Conservation (phyloP, 2,329 filamentous ascomycete species). For the Thyridium curvatum region DNA sequence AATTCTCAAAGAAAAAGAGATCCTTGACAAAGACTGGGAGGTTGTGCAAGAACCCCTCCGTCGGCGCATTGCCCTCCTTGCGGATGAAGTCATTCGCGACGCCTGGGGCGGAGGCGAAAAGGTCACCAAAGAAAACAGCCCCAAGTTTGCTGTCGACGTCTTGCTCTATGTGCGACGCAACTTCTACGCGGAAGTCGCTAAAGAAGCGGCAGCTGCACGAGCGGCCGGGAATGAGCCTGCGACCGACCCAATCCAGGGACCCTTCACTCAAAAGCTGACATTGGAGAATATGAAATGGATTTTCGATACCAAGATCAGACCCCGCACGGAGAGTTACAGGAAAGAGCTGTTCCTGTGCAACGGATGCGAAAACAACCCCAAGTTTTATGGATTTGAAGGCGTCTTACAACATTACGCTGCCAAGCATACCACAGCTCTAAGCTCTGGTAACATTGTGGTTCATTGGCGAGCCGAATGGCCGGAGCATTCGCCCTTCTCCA, state of each 20-base stretch:
- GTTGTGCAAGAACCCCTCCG: conserved; percentile 62
- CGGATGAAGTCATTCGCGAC: conserved; percentile 62
- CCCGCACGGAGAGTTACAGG: conserved; percentile 56
- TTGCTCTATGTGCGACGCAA: conserved; percentile 59
- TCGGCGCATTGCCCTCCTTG: conserved; percentile 57
- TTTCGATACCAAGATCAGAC: conserved; percentile 71
- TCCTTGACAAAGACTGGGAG: conserved; percentile 64
- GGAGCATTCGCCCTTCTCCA: conserved; percentile 63
- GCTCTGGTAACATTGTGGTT: conserved; percentile 65
- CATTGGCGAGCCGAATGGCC: conserved; percentile 82
- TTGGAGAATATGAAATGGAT: conserved; percentile 85
- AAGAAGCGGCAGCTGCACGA: conserved; percentile 41
- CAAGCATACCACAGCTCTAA: conserved; percentile 69
- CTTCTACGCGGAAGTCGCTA: conserved; percentile 57
- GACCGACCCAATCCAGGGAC: conserved; percentile 43
- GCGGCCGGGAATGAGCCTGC: conserved; percentile 37
- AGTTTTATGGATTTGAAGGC: conserved; percentile 70
- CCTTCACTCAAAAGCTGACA: conserved; percentile 57
- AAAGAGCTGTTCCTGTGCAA: conserved; percentile 74
- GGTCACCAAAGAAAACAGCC: conserved; percentile 56
- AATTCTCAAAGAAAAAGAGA: conserved; percentile 46
- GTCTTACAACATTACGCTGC: conserved; percentile 79
- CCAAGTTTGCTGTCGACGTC: conserved; percentile 66
- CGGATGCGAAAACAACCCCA: conserved; percentile 56
- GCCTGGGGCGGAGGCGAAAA: conserved; percentile 59